Base-by-base conservation (phyloP, 106 monocot genomes). In the Dendrobium chrysotoxum region DNA sequence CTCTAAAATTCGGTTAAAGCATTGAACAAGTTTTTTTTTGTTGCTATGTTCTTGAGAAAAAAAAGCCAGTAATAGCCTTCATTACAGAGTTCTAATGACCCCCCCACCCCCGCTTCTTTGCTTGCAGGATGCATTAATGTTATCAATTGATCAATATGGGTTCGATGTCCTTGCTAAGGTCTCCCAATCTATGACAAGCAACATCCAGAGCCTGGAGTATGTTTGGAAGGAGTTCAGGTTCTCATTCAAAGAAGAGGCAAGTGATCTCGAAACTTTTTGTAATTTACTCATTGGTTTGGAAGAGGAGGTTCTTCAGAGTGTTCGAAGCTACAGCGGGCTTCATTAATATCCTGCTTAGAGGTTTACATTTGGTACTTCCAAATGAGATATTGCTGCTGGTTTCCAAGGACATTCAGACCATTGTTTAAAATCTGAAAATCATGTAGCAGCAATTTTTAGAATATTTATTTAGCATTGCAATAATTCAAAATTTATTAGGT, bases 181-280 rank as follows among this genome's bases (percentile, higher is more conserved):
- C 40, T 86, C 83, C 16, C 78, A 70, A 53, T 67, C 25, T 16
- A 66, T 31, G 11, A 65, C 70, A 4, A 55, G 18, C 46, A 67
- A 44, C 18, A 80, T 78, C 20, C 38, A 54, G 18, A 35, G 47
- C 45, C 82, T 75, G 74, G 82, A 86, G 71, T 90, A 86, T 42
- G 57, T 85, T 10, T 94, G 97, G 97, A 92, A 89, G 72, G 94
- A 97, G 78, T 94, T 97, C 76, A 86, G 97, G 50, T 94, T 97
- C 68, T 78, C 86, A 7, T 94, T 97, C 73, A 90, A 89, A 71
- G 89, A 94, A 75, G 88, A 86, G 28, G 94, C 88, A n/a, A 64
- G 66, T 13, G 89, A 92, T 72, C 20, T 92, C 8, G 92, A 92
- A 86, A 46, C 81, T 38, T 94, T 98, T 79, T 98, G 92, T 79